A percentile compares a stretch with the other conserved stretches of the same genome.
phyloP scores from a whole-genome alignment of 192 early-diverging fungal species.

The Podila epigama region DNA sequence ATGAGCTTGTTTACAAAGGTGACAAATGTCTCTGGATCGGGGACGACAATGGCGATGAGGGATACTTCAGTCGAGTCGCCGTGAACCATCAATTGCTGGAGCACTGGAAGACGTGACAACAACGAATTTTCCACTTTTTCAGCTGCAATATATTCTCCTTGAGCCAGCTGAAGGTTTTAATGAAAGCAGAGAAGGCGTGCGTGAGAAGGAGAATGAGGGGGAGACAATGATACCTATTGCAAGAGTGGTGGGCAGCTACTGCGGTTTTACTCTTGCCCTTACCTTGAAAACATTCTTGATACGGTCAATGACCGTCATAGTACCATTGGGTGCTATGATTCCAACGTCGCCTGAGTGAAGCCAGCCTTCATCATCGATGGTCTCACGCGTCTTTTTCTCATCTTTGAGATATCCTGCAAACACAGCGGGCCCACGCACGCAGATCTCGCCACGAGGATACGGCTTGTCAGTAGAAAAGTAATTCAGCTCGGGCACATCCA shows the following conservation, averaged over 20 bases:
- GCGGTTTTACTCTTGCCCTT: no score
- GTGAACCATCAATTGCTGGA: slow-evolving; percentile 80
- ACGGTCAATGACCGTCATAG: slow-evolving; percentile 82
- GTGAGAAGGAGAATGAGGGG: no score
- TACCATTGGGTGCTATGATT: slow-evolving; percentile 68
- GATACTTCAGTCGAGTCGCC: slow-evolving; percentile 79
- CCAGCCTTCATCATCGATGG: slow-evolving; percentile 88
- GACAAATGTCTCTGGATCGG: slow-evolving; percentile 63
- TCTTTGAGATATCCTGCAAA: slow-evolving; percentile 83
- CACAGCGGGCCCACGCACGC: slow-evolving; percentile 79
- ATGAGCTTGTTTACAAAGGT: slow-evolving; percentile 57
- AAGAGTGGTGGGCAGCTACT: no score
- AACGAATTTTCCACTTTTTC: slow-evolving; percentile 82
- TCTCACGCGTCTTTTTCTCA: slow-evolving; percentile 76
- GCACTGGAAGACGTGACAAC: slow-evolving; percentile 60
- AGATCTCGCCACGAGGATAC: slow-evolving; percentile 88
- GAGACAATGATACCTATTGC: no score
- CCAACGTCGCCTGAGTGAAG: slow-evolving; percentile 87
- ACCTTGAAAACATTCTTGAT: slow-evolving; percentile 89
- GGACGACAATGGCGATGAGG: slow-evolving; percentile 80
- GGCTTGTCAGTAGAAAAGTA: slow-evolving; percentile 82
- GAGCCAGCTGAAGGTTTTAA: slow-evolving; percentile 17
- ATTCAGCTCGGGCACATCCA: slow-evolving; percentile 88
- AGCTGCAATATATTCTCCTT: slow-evolving; percentile 80
- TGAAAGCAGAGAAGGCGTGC: neutral